Conservation (phyloP, 2,329 filamentous ascomycete genomes). For the Fusarium nelsonii region DNA sequence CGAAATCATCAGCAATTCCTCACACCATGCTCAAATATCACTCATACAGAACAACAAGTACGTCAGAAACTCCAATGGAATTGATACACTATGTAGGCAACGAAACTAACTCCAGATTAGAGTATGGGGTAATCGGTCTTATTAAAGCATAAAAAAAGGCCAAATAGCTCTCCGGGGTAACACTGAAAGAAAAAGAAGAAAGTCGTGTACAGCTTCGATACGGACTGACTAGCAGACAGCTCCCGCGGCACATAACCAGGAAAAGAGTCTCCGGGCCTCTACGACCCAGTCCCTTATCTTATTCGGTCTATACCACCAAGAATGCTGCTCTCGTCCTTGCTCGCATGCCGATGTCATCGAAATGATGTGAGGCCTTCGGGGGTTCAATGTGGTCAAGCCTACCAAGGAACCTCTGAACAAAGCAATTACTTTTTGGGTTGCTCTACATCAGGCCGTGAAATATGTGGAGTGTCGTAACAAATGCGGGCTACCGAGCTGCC, state of each 20-base stretch:
- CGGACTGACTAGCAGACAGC: conserved; percentile 13
- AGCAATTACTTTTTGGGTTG: conserved; percentile 44
- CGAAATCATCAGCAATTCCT: not conserved
- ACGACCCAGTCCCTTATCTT: conserved; percentile 5
- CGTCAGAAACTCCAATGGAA: conserved; percentile 43
- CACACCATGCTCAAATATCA: not conserved
- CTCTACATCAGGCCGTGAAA: conserved; percentile 50
- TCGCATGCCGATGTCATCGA: conserved; percentile 42
- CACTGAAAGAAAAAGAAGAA: conserved; percentile 55
- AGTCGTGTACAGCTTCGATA: conserved; percentile 46
- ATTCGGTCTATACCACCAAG: conserved; percentile 4
- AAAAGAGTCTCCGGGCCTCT: conserved; percentile 14
- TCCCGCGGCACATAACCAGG: conserved; percentile 17
- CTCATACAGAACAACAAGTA: not conserved
- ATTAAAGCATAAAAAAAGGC: conserved; percentile 57
- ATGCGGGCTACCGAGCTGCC: conserved; percentile 48
- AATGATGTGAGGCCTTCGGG: conserved; percentile 36
- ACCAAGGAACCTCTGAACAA: conserved; percentile 40
- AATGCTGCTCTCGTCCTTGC: conserved; percentile 35
- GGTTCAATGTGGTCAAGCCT: conserved; percentile 32
- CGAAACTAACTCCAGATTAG: conserved; percentile 51
- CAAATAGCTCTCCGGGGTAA: conserved; percentile 53
- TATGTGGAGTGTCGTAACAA: conserved; percentile 51
- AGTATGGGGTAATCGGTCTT: conserved; percentile 52
- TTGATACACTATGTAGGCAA: conserved; percentile 46